Evolutionary conservation across 2,329 filamentous ascomycete species (phyloP), one percentile per base, ranked within the genome.

Genomic region (Pseudogymnoascus sp.): DNA sequence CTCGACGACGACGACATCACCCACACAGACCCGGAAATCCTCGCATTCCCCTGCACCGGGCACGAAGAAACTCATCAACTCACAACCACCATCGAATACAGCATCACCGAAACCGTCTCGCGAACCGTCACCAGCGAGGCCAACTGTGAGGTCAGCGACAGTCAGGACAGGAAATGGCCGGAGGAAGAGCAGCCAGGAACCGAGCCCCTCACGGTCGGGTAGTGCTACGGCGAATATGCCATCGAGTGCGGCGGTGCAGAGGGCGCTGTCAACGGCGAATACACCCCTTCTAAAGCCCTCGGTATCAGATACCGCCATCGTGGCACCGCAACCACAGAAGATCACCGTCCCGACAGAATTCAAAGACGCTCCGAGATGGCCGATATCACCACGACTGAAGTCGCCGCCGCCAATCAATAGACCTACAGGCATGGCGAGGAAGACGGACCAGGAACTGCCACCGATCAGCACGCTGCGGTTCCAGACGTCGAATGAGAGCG

Each of bases 381-480:
- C 90, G 25, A 77, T 88, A 65, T 92, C 90, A 56, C 90, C 90
- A 53, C 83, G 90, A 66, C 74, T 94, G 67, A 89, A 87, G 73
- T 92, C 90, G 6, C 90, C 90, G 62, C 89, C 90, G 18, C 89
- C 89, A 11, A 72, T 78, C 62, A 79, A 76, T 70, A 80, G 77
- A 65, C 77, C 76, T 67, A 79, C 77, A 60, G 75, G 75, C 67
- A 77, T 74, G 59, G 76, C 74, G 42, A 78, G 78, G 66, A 80
- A 76, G 69, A 77, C 70, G 68, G 83, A 84, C 28, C 77, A 74
- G 66, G 82, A 84, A 60, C 65, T 78, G 14, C 81, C 82, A 3
- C 68, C 75, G 31, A 82, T 85, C 69, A 84, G 76, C 75, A 77
- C 84, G 28, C 81, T 82, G 66, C 79, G 79, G 62, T 75, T 78